Base-by-base conservation (phyloP, 2,329 filamentous ascomycete genomes). In the Verticillium albo-atrum region DNA sequence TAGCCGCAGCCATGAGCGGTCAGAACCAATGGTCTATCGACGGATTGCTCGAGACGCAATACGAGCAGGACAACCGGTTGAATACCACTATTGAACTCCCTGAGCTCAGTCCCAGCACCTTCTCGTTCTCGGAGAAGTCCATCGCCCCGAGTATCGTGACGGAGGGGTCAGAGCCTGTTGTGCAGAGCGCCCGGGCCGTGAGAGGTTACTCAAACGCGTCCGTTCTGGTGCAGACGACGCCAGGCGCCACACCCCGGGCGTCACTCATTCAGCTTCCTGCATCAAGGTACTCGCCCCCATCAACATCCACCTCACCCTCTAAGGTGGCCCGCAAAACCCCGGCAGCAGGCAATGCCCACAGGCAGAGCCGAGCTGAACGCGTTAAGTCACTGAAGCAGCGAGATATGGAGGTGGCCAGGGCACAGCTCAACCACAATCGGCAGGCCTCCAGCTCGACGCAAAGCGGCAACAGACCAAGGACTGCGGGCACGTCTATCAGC, bases 361-460 rank as follows among this genome's bases (percentile, higher is more conserved):
- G 66, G 5, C 66, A 69, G 32, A 75, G 67, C 50, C 72, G 75
- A 17, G 68, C 68, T 20, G 75, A 77, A 6, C 71, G 68, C 53
- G 77, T 78, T 5, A 72, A 71, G 25, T 73, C 76, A 20, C 72
- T 71, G 65, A 78, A 77, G 61, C 68, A 69, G 56, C 69, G 74
- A 17, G 77, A 79, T 34, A 70, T 79, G 60, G 74, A 77, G 59
- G 70, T 72, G 4, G 61, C 70, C 5, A 65, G 68, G 7, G 64
- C 64, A 5, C 28, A 57, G 58, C 17, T 61, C 54, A 14, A 50
- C 35, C n/a, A 59, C 42, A 26, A 47, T 17, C 55, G 47, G 32
- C 51, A 53, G 26, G 10, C 51, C 25, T 27, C 25, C n/a, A 20
- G 14, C n/a, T 30, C 51, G 14, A 15, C 51, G 4, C 51, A 30